These are phyloP conservation scores for Exophiala sideris DNA, from an alignment of 2,329 filamentous ascomycete species.

Conservation along the genomic window DNA sequence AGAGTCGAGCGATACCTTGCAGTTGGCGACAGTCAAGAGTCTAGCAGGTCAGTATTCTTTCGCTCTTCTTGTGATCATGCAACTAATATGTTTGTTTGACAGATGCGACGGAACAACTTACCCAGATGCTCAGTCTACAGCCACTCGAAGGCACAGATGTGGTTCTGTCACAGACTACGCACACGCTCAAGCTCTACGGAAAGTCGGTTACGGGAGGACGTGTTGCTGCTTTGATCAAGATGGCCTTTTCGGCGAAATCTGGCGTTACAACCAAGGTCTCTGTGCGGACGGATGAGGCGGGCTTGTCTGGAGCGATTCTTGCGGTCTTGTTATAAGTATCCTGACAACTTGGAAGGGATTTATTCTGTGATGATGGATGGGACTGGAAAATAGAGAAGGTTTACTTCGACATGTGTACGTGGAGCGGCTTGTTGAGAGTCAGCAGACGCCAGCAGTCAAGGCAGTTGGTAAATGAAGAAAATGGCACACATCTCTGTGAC, in stretches of 20 bases:
- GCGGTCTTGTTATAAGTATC: conserved; percentile 13
- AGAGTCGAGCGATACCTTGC: conserved; percentile 85
- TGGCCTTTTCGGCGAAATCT: conserved; percentile 89
- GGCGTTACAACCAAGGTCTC: conserved; percentile 96
- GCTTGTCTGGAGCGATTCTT: conserved; percentile 59
- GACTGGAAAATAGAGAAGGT: not conserved
- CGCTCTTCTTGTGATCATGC: not conserved
- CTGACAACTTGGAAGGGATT: not conserved
- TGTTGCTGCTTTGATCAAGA: conserved; percentile 81
- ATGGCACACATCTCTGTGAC: too few relatives aligned
- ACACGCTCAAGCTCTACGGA: conserved; percentile 91
- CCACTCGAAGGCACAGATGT: conserved; percentile 93
- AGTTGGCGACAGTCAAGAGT: conserved; percentile 82
- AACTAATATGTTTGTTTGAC: conserved; percentile 29
- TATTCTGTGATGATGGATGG: not conserved
- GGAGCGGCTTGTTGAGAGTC: not conserved
- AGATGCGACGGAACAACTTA: conserved; percentile 91
- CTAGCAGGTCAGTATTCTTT: conserved; percentile 69
- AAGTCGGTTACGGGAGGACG: conserved; percentile 90
- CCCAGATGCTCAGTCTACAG: conserved; percentile 82
- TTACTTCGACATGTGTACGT: not conserved
- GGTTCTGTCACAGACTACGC: conserved; percentile 79
- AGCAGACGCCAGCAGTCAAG: too few relatives aligned
- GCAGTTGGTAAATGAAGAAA: too few relatives aligned
- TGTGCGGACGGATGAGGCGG: conserved; percentile 87